Base-by-base conservation (phyloP, 768 basidiomycete species). In the Gyrodon lividus region DNA sequence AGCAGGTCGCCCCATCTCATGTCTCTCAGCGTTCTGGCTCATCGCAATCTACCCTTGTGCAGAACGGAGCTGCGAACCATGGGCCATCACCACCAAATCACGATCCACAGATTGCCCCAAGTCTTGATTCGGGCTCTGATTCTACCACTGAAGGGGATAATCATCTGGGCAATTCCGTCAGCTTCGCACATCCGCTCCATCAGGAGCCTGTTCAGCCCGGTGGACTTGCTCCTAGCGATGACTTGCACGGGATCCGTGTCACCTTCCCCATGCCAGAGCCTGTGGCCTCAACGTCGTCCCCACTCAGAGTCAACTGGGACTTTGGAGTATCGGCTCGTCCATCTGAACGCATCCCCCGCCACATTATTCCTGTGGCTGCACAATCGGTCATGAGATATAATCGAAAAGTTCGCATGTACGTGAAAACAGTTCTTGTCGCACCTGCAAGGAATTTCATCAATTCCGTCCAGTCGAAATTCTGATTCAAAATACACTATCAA, bases 371-470 rank as follows among this genome's bases (percentile, higher is more conserved):
- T 43, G 23, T 43, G 23, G 23, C 41, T 14, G 41, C 41, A 26
- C 41, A 43, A 24, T 43, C 23, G 26, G 17, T 43, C 14, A 44
- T 44, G 46, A 52, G 51, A 48, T 42, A 48, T 16, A 39, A 40
- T 41, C 46, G 39, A 16, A 52, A 35, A 30, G 40, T 35, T 38
- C 45, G 51, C 24, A 42, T 42, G 46, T 52, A 40, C 17, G 51
- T 48, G 22, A 24, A 8, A 23, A 22, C 19, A 14, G 23, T 22
- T 13, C 26, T 40, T 22, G 12, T 20, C 14, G 10, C 37, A 14
- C 17, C 1, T 14, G 17, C 19, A 14, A 19, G 35, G n/a, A 19
- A 30, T n/a, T 17, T 34, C 17, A 14, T 34, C 17, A 22, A 35
- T 47, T 9, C 14, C 24, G 30, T 30, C 1, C 5, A 52, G 51